Base-by-base conservation (phyloP, 768 basidiomycete species). In the Pleurotus salmoneostramineus region DNA sequence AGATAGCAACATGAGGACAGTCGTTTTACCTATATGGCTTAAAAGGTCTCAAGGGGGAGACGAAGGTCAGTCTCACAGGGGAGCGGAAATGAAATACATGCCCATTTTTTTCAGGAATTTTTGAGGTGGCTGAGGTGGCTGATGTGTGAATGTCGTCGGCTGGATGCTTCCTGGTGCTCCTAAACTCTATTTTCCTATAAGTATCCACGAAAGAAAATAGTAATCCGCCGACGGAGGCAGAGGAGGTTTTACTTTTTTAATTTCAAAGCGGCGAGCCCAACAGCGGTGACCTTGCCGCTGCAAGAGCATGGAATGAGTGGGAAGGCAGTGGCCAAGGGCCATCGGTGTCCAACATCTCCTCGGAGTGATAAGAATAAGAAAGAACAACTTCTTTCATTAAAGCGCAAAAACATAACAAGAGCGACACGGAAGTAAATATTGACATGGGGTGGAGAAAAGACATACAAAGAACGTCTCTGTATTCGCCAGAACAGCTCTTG, bases 401-500 rank as follows among this genome's bases (percentile, higher is more conserved):
- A 45, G 21, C 27, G 21, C 48, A 31, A 49, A 31, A 31, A 49
- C 15, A 49, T 49, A 32, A 21, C 11, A 34, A 32, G 17, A 6
- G 15, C 27, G 11, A 32, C 48, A 27, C 15, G 45, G 45, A 47
- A 15, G 15, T 49, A 11, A 34, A 49, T 49, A 49, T 49, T 32
- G 33, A 49, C 33, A 49, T 32, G 48, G 44, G 52, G 15, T 14
- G 34, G 21, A 55, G 40, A 55, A 42, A 31, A 49, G 21, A 49
- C 52, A 43, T 55, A 55, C 40, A 55, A 37, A 33, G 31, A 31
- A 43, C 15, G 40, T 40, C 52, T 55, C 40, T 40, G 52, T 27
- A 55, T 43, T 42, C 52, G 43, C 43, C 36, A 55, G 40, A 31
- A 55, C 52, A 43, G 52, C 52, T 42, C 52, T 42, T 36, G 15